Base-by-base conservation (phyloP, 192 early-diverging fungal species). In the Piromyces sp. region DNA sequence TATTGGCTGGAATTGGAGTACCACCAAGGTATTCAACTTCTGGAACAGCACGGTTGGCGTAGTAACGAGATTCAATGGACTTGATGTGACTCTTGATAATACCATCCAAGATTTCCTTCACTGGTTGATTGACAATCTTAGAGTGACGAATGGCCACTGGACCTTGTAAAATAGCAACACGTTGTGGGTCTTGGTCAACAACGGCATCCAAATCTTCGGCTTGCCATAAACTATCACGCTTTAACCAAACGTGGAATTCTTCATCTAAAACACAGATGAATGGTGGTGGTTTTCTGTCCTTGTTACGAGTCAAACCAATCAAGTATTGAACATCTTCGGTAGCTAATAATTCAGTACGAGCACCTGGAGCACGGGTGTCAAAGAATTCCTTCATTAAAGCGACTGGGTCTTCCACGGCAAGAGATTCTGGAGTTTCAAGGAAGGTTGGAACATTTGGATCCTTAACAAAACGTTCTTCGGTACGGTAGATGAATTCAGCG, bases 171-270 rank as follows among this genome's bases (percentile, higher is more conserved):
- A 97, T 96, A 80, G 89, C 90, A 13, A 92, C 92, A 82, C 96
- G 91, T 81, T 93, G 90, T 7, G 93, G 90, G 87, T 98, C 96
- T 84, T 94, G 91, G 79, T 90, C 95, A 16, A 94, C 88, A 79
- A 98, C 90, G 29, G 94, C 91, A 79, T 93, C 93, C 14, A 97
- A 85, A 79, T 96, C 90, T 83, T 97, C 96, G 1, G 94, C 92
- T 84, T 95, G 94, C 96, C 95, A 96, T 30, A 93, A 86, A 14
- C 93, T 93, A 85, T 95, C 93, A 89, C 96, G 96, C 87, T 93
- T 93, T 88, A 96, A 92, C 92, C 94, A 93, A 30, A 90, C 87
- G 84, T 95, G 94, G 88, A 98, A 96, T 87, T 95, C 94, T 81
- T 92, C 91, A 83, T 95, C 95, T 19, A 98, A 84, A n/a, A 93